Evolutionary conservation across 306 rosid species (phyloP).

Genomic region (Hippophae rhamnoides): DNA sequence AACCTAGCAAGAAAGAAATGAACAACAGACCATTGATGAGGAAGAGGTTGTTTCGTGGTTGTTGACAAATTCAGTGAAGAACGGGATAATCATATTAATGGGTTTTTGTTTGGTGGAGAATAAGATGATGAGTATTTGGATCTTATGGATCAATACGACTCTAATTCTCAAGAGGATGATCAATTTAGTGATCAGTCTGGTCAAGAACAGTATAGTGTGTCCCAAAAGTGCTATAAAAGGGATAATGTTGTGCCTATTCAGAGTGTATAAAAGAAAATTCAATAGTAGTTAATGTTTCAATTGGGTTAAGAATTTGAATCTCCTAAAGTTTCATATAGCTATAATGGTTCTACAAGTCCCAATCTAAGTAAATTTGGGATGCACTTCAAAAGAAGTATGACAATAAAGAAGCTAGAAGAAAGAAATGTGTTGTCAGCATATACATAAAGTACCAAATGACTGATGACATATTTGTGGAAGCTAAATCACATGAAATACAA

Average conservation of each 20-base stretch:
- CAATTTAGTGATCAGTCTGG: slow-evolving; percentile 21
- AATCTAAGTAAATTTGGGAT: slow-evolving; percentile 26
- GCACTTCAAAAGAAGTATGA: no score
- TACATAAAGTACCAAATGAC: no score
- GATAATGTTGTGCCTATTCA: slow-evolving; percentile 80
- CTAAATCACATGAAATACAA: no score
- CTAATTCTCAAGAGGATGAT: slow-evolving; percentile 34
- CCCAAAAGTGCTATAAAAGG: slow-evolving; percentile 40
- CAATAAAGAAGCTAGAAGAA: no score
- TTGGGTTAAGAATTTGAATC: slow-evolving; percentile 56
- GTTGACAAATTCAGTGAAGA: slow-evolving; percentile 52
- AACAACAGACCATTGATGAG: slow-evolving; percentile 20
- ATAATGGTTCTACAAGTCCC: slow-evolving; percentile 50
- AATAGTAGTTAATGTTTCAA: slow-evolving; percentile 37
- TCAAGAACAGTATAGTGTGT: slow-evolving; percentile 27
- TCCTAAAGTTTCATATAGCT: slow-evolving; percentile 46
- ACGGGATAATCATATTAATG: slow-evolving; percentile 26
- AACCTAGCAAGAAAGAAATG: slow-evolving; percentile 35
- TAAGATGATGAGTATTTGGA: slow-evolving; percentile 74
- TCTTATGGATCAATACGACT: slow-evolving; percentile 42
- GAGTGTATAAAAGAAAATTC: slow-evolving; percentile 15
- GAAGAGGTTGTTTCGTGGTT: slow-evolving; percentile 84
- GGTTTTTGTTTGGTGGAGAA: slow-evolving; percentile 54
- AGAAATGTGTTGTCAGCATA: no score
- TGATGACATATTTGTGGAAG: no score